These are phyloP conservation scores for Austroboletus festivus DNA, from an alignment of 768 basidiomycete genomes.

Conservation along the genomic window DNA sequence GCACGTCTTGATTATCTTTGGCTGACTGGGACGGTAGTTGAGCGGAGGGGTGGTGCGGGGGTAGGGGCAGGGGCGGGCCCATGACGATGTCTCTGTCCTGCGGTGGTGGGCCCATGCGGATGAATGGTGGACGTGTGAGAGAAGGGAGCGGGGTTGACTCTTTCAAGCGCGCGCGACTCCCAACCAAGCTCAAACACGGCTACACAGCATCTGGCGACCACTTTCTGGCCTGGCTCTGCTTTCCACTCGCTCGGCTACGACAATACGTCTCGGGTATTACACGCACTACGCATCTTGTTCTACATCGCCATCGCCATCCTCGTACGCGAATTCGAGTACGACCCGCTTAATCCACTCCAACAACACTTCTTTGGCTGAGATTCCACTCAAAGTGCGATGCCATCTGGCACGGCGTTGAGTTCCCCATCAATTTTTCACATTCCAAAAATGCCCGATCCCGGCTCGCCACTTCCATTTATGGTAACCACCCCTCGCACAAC, in stretches of 20 bases:
- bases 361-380: too few relatives aligned
- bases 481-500: constrained; percentile 4
- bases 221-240: too few relatives aligned
- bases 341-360: too few relatives aligned
- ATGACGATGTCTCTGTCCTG: constrained; percentile 51
- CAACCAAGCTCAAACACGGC: constrained; percentile 35
- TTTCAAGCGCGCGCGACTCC: constrained; percentile 23
- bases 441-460: constrained; percentile 20
- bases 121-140: constrained; percentile 30
- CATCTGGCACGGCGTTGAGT: too few relatives aligned
- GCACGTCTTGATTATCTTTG: constrained; percentile 45
- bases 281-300: background rate
- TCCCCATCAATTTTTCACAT: too few relatives aligned
- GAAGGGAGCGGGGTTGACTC: constrained; percentile 19
- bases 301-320: background rate
- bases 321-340: too few relatives aligned
- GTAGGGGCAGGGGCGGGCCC: constrained; percentile 43
- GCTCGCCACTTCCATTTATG: constrained; percentile 24
- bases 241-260: background rate
- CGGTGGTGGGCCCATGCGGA: constrained; percentile 38
- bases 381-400: too few relatives aligned
- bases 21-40: too few relatives aligned
- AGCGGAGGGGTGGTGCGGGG: constrained; percentile 26
- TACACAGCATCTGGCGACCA: constrained; percentile 24
- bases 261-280: background rate